Evolutionary conservation across 164 flowering plant species (phyloP).

Genomic region (Macadamia integrifolia): DNA sequence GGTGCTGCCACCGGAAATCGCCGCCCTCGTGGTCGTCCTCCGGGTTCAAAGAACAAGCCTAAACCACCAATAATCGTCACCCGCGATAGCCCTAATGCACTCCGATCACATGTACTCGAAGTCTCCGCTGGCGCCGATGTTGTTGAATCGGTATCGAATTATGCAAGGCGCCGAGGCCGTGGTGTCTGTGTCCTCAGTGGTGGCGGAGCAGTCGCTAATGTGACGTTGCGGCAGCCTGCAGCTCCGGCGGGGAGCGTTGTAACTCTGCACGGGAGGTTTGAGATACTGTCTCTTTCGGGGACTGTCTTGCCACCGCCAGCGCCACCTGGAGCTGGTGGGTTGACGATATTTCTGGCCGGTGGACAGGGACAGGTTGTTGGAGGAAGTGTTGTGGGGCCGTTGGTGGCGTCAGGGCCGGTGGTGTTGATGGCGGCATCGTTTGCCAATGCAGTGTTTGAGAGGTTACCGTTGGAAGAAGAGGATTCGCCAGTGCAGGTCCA

Average conservation of each 20-base stretch:
- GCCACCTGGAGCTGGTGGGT: slow-evolving; percentile 25
- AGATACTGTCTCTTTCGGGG: slow-evolving; percentile 27
- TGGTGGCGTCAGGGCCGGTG: slow-evolving; percentile 27
- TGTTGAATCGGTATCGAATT: slow-evolving; percentile 16
- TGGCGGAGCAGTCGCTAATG: slow-evolving; percentile 24
- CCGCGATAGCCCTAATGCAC: slow-evolving; percentile 26
- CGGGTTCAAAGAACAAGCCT: slow-evolving; percentile 33
- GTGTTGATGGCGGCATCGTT: slow-evolving; percentile 30
- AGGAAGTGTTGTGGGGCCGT: slow-evolving; percentile 26
- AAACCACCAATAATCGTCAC: slow-evolving; percentile 32
- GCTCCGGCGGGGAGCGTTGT: slow-evolving; percentile 21
- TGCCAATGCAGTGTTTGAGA: slow-evolving; percentile 27
- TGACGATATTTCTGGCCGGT: slow-evolving; percentile 27
- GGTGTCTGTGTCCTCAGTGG: slow-evolving; percentile 29
- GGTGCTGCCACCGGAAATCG: slow-evolving; percentile 13
- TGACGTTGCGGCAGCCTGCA: slow-evolving; percentile 24
- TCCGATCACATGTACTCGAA: slow-evolving; percentile 26
- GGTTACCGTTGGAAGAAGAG: slow-evolving; percentile 30
- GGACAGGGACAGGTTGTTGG: slow-evolving; percentile 34
- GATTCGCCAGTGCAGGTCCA: slow-evolving; percentile 21
- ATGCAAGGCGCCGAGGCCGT: slow-evolving; percentile 26
- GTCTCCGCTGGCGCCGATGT: slow-evolving; percentile 26
- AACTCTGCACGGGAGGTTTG: slow-evolving; percentile 26
- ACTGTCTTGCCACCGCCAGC: slow-evolving; percentile 34
- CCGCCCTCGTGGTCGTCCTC: slow-evolving; percentile 29